These are phyloP conservation scores for Chaetomium strumarium DNA, from an alignment of 2,329 filamentous ascomycete species.

Conservation along the genomic window DNA sequence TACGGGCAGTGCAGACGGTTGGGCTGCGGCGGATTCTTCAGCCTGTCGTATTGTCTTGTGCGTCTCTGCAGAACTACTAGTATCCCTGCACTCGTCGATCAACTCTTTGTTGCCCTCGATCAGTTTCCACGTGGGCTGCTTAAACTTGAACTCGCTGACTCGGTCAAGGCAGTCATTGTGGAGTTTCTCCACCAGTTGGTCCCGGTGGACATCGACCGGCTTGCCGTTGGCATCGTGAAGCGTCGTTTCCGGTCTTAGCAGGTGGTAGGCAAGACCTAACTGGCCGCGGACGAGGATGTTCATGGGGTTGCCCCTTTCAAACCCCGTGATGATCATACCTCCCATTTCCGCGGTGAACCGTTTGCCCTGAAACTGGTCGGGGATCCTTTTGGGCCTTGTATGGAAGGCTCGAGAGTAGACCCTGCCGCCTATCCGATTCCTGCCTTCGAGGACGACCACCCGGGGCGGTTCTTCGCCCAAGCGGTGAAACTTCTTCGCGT, in stretches of 20 bases:
- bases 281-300: slow-evolving; percentile 89
- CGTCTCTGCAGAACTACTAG: slow-evolving; percentile 61
- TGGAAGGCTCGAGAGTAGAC: slow-evolving; percentile 75
- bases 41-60: slow-evolving; percentile 65
- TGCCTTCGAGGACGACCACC: slow-evolving; percentile 79
- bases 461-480: slow-evolving; percentile 63
- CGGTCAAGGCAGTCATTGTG: slow-evolving; percentile 94
- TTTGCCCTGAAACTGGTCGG: slow-evolving; percentile 48
- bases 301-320: slow-evolving; percentile 89
- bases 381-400: slow-evolving; percentile 51
- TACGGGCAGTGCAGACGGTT: slow-evolving; percentile 49
- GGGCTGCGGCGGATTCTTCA: slow-evolving; percentile 62
- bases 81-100: slow-evolving; percentile 78
- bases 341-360: slow-evolving; percentile 90
- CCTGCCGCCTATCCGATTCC: slow-evolving; percentile 80
- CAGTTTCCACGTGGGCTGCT: slow-evolving; percentile 60
- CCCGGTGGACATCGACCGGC: slow-evolving; percentile 70
- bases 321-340: slow-evolving; percentile 96
- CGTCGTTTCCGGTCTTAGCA: slow-evolving; percentile 72
- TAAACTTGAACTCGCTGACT: slow-evolving; percentile 84
- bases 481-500: slow-evolving; percentile 60
- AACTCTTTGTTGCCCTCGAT: slow-evolving; percentile 78
- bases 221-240: slow-evolving; percentile 81
- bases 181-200: slow-evolving; percentile 79
- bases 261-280: slow-evolving; percentile 78